Conservation (phyloP, 176 grass and related monocot species). For the Eremochloa ophiuroides region DNA sequence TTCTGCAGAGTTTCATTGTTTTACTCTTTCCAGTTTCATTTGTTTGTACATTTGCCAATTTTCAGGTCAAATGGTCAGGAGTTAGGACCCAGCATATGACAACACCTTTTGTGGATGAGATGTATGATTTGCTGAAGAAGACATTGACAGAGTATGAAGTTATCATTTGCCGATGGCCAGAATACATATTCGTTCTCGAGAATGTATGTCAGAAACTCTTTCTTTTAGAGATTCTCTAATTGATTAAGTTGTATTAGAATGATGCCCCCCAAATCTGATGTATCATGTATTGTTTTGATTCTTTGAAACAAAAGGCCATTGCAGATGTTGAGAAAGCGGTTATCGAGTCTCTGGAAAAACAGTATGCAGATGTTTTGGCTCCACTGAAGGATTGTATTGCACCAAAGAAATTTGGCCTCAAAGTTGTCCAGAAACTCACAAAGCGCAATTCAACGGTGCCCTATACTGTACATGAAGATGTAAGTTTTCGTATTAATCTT, state of each 20-base stretch:
- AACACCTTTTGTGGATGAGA: slow-evolving; percentile 93
- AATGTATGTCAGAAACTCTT: slow-evolving; percentile 58
- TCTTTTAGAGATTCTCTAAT: slow-evolving; percentile 9
- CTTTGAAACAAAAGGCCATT: slow-evolving; percentile 74
- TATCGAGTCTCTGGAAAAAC: slow-evolving; percentile 75
- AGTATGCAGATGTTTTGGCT: slow-evolving; percentile 86
- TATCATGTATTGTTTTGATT: slow-evolving; percentile 27
- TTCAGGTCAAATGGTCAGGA: slow-evolving; percentile 97
- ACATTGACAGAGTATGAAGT: slow-evolving; percentile 92
- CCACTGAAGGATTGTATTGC: slow-evolving; percentile 84
- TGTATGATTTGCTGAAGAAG: slow-evolving; percentile 82
- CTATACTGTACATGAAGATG: slow-evolving; percentile 80
- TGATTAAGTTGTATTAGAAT: slow-evolving; percentile 9
- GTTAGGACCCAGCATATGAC: slow-evolving; percentile 94
- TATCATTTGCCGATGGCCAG: slow-evolving; percentile 96
- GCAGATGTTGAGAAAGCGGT: slow-evolving; percentile 97
- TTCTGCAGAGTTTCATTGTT: slow-evolving; percentile 15
- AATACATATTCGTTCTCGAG: slow-evolving; percentile 92
- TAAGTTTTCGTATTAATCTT: slow-evolving; percentile 34
- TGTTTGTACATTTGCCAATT: slow-evolving; percentile 14
- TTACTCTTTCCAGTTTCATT: not conserved
- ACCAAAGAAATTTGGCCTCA: slow-evolving; percentile 96
- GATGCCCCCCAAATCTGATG: slow-evolving; percentile 6
- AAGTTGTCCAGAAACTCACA: slow-evolving; percentile 91
- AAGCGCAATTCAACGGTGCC: slow-evolving; percentile 76